Conservation (phyloP, 306 rosid genomes). For the Oxytropis ochrocephala region DNA sequence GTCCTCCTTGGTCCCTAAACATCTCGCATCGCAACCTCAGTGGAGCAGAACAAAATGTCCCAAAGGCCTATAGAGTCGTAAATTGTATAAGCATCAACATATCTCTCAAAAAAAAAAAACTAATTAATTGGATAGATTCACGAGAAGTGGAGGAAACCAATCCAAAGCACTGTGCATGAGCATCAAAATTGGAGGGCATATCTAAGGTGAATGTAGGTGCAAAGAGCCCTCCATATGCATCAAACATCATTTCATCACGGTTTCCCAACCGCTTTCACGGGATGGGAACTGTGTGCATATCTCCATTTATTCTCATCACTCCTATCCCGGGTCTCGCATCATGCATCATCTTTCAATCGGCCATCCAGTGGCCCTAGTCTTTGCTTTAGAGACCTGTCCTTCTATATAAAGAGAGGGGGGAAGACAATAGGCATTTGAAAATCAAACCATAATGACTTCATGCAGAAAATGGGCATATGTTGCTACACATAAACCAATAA, state of each 20-base stretch:
- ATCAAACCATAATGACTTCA: background rate
- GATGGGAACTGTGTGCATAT: constrained; percentile 60
- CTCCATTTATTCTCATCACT: constrained; percentile 61
- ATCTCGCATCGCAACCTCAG: constrained; percentile 99
- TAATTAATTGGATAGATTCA: background rate
- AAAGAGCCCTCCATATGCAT: constrained; percentile 60
- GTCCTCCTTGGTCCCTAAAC: constrained; percentile 95
- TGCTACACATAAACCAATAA: background rate
- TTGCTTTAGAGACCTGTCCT: constrained; percentile 62
- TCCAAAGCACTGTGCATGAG: too few species aligned
- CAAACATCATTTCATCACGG: constrained; percentile 83
- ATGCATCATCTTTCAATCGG: constrained; percentile 82
- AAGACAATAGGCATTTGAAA: constrained; percentile 11
- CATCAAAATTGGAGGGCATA: constrained; percentile 78
- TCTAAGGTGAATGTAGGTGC: constrained; percentile 70
- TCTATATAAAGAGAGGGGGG: constrained; percentile 35
- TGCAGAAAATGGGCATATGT: background rate
- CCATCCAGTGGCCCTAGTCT: constrained; percentile 52
- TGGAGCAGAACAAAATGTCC: constrained; percentile 99
- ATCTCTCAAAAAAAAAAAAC: background rate
- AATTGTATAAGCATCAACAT: constrained; percentile 14
- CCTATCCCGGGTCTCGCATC: constrained; percentile 64
- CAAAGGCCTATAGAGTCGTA: constrained; percentile 57
- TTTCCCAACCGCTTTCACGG: constrained; percentile 64
- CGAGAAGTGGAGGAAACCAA: constrained; percentile 28